Evolutionary conservation across 257 asterid genomes (phyloP).

Genomic region (Plectranthus barbatus): DNA sequence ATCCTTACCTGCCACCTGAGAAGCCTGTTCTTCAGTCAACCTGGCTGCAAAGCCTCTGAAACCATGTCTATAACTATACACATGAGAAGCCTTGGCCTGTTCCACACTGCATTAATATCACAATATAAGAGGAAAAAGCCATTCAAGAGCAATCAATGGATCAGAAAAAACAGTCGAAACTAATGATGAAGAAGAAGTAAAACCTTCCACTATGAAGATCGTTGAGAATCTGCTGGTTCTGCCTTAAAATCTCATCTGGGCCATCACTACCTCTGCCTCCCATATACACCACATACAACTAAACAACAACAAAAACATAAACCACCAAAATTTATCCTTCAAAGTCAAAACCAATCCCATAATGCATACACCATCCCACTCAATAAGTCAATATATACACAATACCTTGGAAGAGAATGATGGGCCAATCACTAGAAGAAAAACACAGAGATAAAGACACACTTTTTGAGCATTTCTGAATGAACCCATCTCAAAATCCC

Average conservation of each 20-base stretch:
- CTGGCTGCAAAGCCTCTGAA: conserved; percentile 96
- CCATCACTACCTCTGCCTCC: conserved; percentile 62
- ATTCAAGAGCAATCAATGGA: not conserved
- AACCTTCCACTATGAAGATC: conserved; percentile 80
- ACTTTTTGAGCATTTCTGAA: conserved; percentile 18
- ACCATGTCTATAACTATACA: conserved; percentile 79
- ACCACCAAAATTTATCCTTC: not conserved
- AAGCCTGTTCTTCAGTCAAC: conserved; percentile 78
- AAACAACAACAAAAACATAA: conserved; percentile 10
- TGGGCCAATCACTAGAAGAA: conserved; percentile 36
- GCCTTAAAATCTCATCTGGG: conserved; percentile 72
- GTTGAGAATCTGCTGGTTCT: conserved; percentile 65
- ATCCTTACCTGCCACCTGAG: conserved; percentile 58
- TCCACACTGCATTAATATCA: conserved; percentile 49
- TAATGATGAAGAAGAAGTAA: not conserved
- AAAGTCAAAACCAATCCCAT: not conserved
- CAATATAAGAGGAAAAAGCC: not conserved
- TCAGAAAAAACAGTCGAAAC: not conserved
- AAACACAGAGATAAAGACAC: conserved; percentile 27
- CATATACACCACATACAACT: conserved; percentile 96
- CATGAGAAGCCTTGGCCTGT: conserved; percentile 72
- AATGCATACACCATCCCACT: not conserved
- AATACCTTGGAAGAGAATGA: conserved; percentile 67
- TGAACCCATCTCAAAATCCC: conserved; percentile 39
- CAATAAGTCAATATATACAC: not conserved